These are phyloP conservation scores for Hemisphaericaspora lyxosophila DNA, from an alignment of 1,139 yeast genomes.

Conservation along the genomic window DNA sequence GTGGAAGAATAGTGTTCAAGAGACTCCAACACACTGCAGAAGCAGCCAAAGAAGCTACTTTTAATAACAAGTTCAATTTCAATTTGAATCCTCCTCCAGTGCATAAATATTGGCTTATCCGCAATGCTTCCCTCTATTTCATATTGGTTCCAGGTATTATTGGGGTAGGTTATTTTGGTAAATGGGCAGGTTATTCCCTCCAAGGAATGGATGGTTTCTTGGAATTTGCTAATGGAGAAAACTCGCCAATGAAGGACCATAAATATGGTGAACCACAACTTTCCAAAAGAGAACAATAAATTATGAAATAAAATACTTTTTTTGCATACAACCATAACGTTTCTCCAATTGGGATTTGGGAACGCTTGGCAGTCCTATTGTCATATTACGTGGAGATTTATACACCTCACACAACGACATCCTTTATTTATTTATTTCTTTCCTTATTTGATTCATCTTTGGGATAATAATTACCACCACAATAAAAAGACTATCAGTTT, in stretches of 20 bases:
- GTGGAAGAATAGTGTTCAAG: constrained; percentile 17
- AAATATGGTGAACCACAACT: constrained; percentile 41
- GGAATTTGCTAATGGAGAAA: constrained; percentile 37
- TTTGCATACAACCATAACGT: too few relatives aligned
- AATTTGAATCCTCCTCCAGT: constrained; percentile 49
- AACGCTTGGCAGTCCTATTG: too few relatives aligned
- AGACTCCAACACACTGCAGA: constrained; percentile 35
- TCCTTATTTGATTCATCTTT: too few relatives aligned
- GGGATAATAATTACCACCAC: too few relatives aligned
- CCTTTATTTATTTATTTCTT: too few relatives aligned
- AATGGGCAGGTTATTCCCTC: constrained; percentile 29
- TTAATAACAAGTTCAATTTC: constrained; percentile 46
- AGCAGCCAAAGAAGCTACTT: constrained; percentile 24
- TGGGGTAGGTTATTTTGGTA: constrained; percentile 36
- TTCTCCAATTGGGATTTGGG: too few relatives aligned
- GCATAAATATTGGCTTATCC: constrained; percentile 48
- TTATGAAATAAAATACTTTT: background rate
- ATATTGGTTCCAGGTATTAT: constrained; percentile 42
- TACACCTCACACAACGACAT: too few relatives aligned
- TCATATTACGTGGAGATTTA: too few relatives aligned
- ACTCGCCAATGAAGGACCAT: constrained; percentile 38
- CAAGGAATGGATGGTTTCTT: constrained; percentile 35
- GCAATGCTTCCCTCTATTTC: constrained; percentile 37
- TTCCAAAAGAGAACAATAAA: background rate
- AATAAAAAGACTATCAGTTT: too few relatives aligned